Percentiles rank a stretch among this genome's conserved stretches.
Conservation (phyloP, 257 asterid species). For the Solanum okadae region DNA sequence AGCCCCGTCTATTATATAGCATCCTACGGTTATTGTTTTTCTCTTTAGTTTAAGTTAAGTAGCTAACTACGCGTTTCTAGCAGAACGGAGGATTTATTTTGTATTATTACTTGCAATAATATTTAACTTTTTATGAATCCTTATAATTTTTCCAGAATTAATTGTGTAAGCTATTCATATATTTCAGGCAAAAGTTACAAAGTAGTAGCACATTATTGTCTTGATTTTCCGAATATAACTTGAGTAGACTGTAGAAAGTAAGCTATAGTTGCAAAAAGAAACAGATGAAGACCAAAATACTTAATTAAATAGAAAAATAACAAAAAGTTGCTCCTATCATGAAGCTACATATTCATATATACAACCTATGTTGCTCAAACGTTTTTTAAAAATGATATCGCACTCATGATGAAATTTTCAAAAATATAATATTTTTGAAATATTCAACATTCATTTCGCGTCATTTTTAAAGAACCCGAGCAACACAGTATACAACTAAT, state of each 20-base stretch:
- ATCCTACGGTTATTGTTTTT: too few relatives aligned
- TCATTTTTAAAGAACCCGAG: rapidly evolving
- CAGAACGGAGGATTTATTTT: too few relatives aligned
- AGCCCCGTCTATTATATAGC: neutral
- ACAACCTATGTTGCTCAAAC: neutral
- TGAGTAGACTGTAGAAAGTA: neutral
- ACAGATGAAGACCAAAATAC: neutral
- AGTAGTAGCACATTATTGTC: neutral
- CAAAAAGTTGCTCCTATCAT: neutral
- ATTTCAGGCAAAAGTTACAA: neutral
- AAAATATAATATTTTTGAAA: neutral
- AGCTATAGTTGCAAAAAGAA: neutral
- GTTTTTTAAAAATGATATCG: neutral
- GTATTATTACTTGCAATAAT: too few relatives aligned
- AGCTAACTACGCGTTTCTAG: neutral
- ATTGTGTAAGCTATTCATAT: neutral
- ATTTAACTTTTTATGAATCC: too few relatives aligned
- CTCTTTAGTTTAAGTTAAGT: too few relatives aligned
- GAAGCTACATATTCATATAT: neutral
- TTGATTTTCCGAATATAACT: neutral
- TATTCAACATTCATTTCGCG: neutral
- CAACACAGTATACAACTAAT: neutral
- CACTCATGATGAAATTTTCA: neutral
- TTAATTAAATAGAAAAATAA: neutral
- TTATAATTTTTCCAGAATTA: neutral